A percentile compares a stretch with the other conserved stretches of the same genome.
phyloP scores from a whole-genome alignment of 2,329 filamentous ascomycete species.

The Akanthomyces dipterigenus region DNA sequence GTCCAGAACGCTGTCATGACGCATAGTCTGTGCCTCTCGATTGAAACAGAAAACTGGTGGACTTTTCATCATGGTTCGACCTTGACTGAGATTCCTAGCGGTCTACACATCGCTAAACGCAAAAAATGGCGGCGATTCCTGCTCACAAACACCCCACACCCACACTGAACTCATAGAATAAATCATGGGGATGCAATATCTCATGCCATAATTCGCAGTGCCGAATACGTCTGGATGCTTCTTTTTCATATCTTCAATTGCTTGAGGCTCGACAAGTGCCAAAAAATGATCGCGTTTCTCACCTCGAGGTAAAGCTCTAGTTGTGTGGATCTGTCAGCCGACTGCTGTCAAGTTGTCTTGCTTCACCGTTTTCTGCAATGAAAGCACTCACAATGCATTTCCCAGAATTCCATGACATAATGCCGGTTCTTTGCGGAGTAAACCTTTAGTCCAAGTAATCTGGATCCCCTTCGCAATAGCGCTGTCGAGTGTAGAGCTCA shows the following conservation, averaged over 20 bases:
- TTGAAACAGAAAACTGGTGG: not conserved
- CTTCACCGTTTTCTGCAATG: constrained; percentile 13
- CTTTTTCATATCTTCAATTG: constrained; percentile 39
- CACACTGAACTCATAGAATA: constrained; percentile 32
- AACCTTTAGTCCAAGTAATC: constrained; percentile 49
- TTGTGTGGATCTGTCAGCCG: not conserved
- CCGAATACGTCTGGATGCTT: constrained; percentile 28
- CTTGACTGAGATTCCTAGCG: not conserved
- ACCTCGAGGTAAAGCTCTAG: constrained; percentile 25
- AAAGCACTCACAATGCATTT: constrained; percentile 51
- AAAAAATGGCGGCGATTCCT: constrained; percentile 27
- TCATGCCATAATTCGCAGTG: constrained; percentile 30
- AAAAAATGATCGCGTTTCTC: constrained; percentile 44
- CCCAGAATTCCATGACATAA: constrained; percentile 60
- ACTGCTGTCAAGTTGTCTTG: not conserved
- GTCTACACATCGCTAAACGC: constrained; percentile 30
- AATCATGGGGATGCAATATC: constrained; percentile 26
- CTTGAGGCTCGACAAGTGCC: constrained; percentile 48
- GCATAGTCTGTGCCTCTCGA: not conserved
- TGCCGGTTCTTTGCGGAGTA: constrained; percentile 58
- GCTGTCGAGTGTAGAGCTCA: constrained; percentile 45
- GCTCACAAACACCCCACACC: constrained; percentile 29
- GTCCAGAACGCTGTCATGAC: not conserved
- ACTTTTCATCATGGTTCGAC: not conserved
- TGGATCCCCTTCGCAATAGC: constrained; percentile 45